phyloP scores from a whole-genome alignment of 2,329 filamentous ascomycete species.

The Helotiales sp. region DNA sequence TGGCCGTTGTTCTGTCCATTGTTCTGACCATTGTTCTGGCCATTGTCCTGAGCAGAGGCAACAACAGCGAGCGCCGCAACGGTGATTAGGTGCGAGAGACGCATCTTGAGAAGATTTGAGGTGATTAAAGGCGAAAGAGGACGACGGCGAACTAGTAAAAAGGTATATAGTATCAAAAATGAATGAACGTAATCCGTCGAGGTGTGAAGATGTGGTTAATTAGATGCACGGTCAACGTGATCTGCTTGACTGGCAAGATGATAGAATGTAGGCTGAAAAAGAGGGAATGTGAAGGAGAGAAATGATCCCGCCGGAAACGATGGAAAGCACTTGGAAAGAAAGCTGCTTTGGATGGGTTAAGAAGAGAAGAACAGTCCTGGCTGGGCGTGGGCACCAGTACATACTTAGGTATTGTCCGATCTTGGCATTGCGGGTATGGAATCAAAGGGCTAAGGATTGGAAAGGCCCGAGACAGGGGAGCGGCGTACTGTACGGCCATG shows the following conservation, averaged over 20 bases:
- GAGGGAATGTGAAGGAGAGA: constrained; percentile 39
- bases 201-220: constrained; percentile 37
- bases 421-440: constrained; percentile 38
- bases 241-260: constrained; percentile 45
- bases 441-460: constrained; percentile 21
- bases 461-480: constrained; percentile 23
- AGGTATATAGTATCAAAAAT: constrained; percentile 28
- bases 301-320: constrained; percentile 34
- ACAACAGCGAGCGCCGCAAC: constrained; percentile 34
- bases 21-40: constrained; percentile 29
- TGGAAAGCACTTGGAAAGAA: constrained; percentile 27
- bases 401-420: constrained; percentile 40
- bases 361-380: constrained; percentile 27
- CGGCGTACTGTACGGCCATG: background rate
- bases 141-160: constrained; percentile 20
- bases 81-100: constrained; percentile 36
- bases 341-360: constrained; percentile 34
- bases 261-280: constrained; percentile 34
- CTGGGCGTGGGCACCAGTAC: constrained; percentile 33
- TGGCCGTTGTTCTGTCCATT: constrained; percentile 28
- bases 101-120: constrained; percentile 35
- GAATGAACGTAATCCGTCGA: constrained; percentile 43
- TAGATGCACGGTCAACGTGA: constrained; percentile 46
- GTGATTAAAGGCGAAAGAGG: background rate
- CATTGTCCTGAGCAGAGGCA: constrained; percentile 30